These are phyloP conservation scores for Lodderomyces margitis DNA, from an alignment of 1,139 yeast species.

Conservation along the genomic window DNA sequence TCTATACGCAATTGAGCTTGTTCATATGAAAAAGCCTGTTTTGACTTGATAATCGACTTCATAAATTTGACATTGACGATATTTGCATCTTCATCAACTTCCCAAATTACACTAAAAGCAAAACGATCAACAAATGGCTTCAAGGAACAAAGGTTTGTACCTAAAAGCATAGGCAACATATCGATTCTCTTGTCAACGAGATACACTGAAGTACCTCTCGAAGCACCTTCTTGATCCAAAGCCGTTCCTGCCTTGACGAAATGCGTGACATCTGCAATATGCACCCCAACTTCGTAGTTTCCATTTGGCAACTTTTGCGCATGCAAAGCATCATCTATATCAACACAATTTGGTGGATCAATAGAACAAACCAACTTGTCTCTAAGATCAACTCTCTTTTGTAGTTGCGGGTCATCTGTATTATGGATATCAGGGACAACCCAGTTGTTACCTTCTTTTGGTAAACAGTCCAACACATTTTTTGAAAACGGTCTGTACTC, in stretches of 20 bases:
- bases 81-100: constrained; percentile 80
- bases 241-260: constrained; percentile 93
- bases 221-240: constrained; percentile 92
- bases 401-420: constrained; percentile 58
- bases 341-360: constrained; percentile 98
- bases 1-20: constrained; percentile 91
- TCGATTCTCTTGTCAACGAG: constrained; percentile 98
- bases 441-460: constrained; percentile 93
- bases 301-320: constrained; percentile 86
- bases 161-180: constrained; percentile 94
- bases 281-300: constrained; percentile 95
- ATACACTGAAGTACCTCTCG: constrained; percentile 96
- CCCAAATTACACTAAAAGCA: constrained; percentile 97
- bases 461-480: constrained; percentile 88
- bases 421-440: constrained; percentile 67
- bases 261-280: constrained; percentile 98
- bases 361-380: constrained; percentile 90
- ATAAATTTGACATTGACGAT: constrained; percentile 79
- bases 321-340: constrained; percentile 97
- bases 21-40: constrained; percentile 95
- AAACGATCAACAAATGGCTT: constrained; percentile 94
- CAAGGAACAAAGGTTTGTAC: constrained; percentile 93
- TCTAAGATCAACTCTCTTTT: constrained; percentile 77
- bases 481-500: constrained; percentile 95
- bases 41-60: constrained; percentile 85